phyloP scores from a whole-genome alignment of 192 early-diverging fungal genomes.

The Phycomyces nitens region DNA sequence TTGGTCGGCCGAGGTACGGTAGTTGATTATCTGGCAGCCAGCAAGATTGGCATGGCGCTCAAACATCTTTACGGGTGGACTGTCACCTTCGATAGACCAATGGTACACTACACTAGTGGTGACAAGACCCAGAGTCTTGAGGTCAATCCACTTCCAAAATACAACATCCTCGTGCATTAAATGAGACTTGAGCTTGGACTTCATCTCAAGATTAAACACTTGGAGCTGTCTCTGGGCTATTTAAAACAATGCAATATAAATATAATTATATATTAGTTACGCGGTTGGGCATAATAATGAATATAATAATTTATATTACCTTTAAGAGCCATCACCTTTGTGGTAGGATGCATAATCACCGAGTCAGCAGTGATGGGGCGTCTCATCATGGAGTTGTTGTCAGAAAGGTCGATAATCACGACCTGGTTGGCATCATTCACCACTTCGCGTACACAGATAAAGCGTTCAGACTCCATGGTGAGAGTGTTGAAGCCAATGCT shows the following conservation, averaged over 20 bases:
- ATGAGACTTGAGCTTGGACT: conserved; percentile 93
- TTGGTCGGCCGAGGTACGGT: conserved; percentile 83
- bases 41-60: conserved; percentile 81
- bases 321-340: conserved; percentile 95
- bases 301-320: conserved; percentile 46
- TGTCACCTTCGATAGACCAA: conserved; percentile 94
- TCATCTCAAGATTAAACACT: conserved; percentile 96
- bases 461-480: conserved; percentile 97
- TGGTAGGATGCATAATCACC: conserved; percentile 95
- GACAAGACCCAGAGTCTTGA: conserved; percentile 82
- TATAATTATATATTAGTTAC: neutral
- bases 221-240: conserved; percentile 86
- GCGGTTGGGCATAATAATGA: neutral
- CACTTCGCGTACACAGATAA: conserved; percentile 95
- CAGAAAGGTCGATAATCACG: conserved; percentile 91
- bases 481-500: conserved; percentile 97
- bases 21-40: conserved; percentile 95
- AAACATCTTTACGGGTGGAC: conserved; percentile 85
- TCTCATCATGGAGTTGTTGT: conserved; percentile 77
- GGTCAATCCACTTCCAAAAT: conserved; percentile 95
- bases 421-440: conserved; percentile 84
- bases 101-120: conserved; percentile 89
- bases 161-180: conserved; percentile 88
- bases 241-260: neutral
- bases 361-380: conserved; percentile 96